phyloP scores from a whole-genome alignment of 2,329 filamentous ascomycete species.

The Stachybotrys chlorohalonatus region DNA sequence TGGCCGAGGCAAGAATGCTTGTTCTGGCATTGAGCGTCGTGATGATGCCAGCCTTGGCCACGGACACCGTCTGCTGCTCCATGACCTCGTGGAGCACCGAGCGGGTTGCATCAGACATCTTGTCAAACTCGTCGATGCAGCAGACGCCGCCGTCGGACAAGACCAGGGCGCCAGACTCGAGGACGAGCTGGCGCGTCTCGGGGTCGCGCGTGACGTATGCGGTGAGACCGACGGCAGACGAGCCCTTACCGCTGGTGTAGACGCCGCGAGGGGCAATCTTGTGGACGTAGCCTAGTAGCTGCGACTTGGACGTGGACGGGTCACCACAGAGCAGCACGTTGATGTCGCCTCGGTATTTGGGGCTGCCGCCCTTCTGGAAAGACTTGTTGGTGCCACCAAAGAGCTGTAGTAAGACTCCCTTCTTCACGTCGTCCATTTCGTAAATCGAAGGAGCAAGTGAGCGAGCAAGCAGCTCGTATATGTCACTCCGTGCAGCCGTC shows the following conservation, averaged over 20 bases:
- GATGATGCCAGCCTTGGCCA: slow-evolving; percentile 87
- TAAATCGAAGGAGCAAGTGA: slow-evolving; percentile 93
- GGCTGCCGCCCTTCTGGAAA: slow-evolving; percentile 91
- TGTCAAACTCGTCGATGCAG: slow-evolving; percentile 81
- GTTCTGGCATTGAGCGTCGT: slow-evolving; percentile 94
- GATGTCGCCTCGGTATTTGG: slow-evolving; percentile 94
- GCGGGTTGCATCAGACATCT: slow-evolving; percentile 72
- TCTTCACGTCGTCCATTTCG: slow-evolving; percentile 98
- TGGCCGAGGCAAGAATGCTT: slow-evolving; percentile 91
- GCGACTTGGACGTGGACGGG: slow-evolving; percentile 92
- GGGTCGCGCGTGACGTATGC: slow-evolving; percentile 75
- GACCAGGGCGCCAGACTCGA: slow-evolving; percentile 72
- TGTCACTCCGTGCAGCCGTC: slow-evolving; percentile 70
- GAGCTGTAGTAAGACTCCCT: slow-evolving; percentile 90
- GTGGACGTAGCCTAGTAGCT: slow-evolving; percentile 89
- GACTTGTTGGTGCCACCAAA: slow-evolving; percentile 98
- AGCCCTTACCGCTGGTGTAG: slow-evolving; percentile 75
- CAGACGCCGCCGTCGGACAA: slow-evolving; percentile 75
- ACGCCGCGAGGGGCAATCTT: slow-evolving; percentile 88
- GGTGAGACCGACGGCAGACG: slow-evolving; percentile 72
- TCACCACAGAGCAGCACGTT: slow-evolving; percentile 96
- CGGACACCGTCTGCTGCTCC: slow-evolving; percentile 80
- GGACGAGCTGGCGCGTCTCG: slow-evolving; percentile 68
- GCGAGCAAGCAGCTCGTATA: slow-evolving; percentile 85
- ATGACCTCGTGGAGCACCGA: slow-evolving; percentile 82